phyloP scores from a whole-genome alignment of 306 rosid species.

The Pterocarpus santalinus region DNA sequence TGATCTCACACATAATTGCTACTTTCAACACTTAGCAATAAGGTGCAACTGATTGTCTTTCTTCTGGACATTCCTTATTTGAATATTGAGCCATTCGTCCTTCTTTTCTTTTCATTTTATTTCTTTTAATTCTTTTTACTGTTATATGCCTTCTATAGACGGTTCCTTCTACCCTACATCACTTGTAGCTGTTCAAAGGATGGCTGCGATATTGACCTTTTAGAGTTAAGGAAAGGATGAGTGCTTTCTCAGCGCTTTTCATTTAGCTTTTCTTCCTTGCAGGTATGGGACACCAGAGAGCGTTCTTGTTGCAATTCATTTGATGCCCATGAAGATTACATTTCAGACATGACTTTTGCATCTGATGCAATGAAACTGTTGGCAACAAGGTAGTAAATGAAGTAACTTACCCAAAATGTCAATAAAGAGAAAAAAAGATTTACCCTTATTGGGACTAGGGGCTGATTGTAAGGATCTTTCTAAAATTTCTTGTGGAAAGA shows the following conservation, averaged over 20 bases:
- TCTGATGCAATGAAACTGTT: slow-evolving; percentile 82
- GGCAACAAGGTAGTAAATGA: slow-evolving; percentile 75
- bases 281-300: slow-evolving; percentile 96
- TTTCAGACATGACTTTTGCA: slow-evolving; percentile 84
- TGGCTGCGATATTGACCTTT: background rate
- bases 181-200: too few species aligned
- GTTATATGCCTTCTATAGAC: background rate
- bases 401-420: slow-evolving; percentile 1
- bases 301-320: slow-evolving; percentile 83
- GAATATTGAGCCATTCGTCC: slow-evolving; percentile 1
- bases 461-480: slow-evolving; percentile 18
- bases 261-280: slow-evolving; percentile 15
- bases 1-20: background rate
- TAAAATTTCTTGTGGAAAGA: slow-evolving; percentile 13
- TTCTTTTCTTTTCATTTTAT: background rate
- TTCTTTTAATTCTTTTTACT: background rate
- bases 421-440: background rate
- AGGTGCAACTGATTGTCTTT: background rate
- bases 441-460: background rate
- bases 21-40: slow-evolving; percentile 19
- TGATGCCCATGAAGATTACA: slow-evolving; percentile 75
- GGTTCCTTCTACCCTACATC: slow-evolving; percentile 8
- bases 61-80: slow-evolving; percentile 15
- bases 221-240: slow-evolving; percentile 21
- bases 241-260: slow-evolving; percentile 33